phyloP scores from a whole-genome alignment of 345 rosid species.

The Eucalyptus regnans region DNA sequence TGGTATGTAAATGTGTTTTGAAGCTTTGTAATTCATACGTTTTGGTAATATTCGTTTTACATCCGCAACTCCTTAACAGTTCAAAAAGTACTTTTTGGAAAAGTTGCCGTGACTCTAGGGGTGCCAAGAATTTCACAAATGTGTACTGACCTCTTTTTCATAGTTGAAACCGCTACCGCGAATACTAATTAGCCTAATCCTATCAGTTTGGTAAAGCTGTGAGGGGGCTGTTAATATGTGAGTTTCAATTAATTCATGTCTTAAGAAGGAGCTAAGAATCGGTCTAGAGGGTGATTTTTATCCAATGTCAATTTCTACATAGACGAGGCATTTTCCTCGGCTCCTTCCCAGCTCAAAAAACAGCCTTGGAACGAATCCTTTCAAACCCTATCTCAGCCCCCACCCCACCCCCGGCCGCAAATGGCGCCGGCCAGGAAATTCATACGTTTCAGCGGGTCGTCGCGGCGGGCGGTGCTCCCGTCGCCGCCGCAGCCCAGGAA shows the following conservation, averaged over 20 bases:
- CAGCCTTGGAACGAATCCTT: neutral
- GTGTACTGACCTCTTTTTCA: neutral
- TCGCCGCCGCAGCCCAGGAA: conserved; percentile 33
- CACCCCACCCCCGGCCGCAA: neutral
- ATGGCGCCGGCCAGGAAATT: neutral
- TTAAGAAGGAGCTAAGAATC: neutral
- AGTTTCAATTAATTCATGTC: neutral
- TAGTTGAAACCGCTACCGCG: neutral
- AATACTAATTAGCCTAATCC: neutral
- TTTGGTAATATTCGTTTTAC: neutral
- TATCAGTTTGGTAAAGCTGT: neutral
- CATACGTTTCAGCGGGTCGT: conserved; percentile 18
- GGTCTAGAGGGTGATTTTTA: neutral
- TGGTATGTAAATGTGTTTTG: neutral
- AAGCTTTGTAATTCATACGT: neutral
- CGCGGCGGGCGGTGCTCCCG: conserved; percentile 37
- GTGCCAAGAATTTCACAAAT: neutral
- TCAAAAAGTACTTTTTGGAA: neutral
- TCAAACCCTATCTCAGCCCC: neutral
- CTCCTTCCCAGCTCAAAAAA: neutral
- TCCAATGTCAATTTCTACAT: neutral
- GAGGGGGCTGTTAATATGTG: neutral
- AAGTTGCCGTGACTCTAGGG: neutral
- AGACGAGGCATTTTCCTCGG: neutral
- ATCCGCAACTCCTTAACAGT: neutral